Percentiles rank a stretch among this genome's conserved stretches.
Conservation (phyloP, 371 early-diverging fungal species). For the Saksenaea vasiformis region DNA sequence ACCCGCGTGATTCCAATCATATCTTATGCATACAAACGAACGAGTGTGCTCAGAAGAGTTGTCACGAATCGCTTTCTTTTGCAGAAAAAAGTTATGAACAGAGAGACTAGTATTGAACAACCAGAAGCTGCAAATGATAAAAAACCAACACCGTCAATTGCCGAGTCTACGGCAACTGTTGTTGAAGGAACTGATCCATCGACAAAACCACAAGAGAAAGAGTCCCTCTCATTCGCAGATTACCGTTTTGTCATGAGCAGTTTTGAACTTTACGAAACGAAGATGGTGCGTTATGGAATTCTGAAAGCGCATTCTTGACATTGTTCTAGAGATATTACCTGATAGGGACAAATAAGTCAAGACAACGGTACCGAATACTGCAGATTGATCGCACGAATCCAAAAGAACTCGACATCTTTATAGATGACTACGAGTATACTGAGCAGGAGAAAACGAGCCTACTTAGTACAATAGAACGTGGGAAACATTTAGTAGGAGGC, state of each 20-base stretch:
- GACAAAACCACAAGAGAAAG: slow-evolving; percentile 14
- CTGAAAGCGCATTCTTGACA: neutral
- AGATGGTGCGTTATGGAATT: slow-evolving; percentile 54
- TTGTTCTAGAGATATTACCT: slow-evolving; percentile 69
- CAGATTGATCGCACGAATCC: slow-evolving; percentile 84
- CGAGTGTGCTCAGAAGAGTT: too few relatives aligned
- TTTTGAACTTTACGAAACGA: slow-evolving; percentile 86
- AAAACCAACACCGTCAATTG: neutral
- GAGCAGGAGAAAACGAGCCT: slow-evolving; percentile 74
- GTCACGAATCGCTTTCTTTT: too few relatives aligned
- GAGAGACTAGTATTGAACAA: neutral
- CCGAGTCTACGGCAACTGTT: neutral
- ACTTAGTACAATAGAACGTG: slow-evolving; percentile 80
- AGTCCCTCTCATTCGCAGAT: slow-evolving; percentile 23
- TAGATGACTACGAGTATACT: slow-evolving; percentile 73
- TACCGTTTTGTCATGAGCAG: slow-evolving; percentile 54
- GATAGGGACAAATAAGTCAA: slow-evolving; percentile 81
- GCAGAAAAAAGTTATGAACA: neutral
- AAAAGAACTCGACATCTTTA: slow-evolving; percentile 60
- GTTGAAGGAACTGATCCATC: neutral
- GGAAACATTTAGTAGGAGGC: slow-evolving; percentile 79
- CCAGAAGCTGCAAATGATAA: neutral
- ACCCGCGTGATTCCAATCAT: too few relatives aligned
- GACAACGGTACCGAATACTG: slow-evolving; percentile 76
- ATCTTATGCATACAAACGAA: too few relatives aligned